Conservation (phyloP, 2,329 filamentous ascomycete species). For the Curvularia hawaiiensis region DNA sequence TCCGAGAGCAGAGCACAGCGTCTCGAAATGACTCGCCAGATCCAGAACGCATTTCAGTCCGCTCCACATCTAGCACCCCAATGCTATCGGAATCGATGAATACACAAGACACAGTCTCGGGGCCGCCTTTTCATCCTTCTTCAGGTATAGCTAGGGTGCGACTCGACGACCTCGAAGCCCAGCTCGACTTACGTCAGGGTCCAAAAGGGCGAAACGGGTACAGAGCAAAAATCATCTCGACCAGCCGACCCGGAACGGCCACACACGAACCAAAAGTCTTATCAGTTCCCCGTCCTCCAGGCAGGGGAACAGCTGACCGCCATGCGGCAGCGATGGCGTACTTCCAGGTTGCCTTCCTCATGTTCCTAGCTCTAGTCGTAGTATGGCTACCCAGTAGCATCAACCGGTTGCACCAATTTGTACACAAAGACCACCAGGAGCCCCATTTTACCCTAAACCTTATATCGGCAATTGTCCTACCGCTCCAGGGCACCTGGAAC, state of each 20-base stretch:
- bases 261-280: background rate
- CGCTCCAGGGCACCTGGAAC: conserved; percentile 86
- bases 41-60: conserved; percentile 30
- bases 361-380: conserved; percentile 72
- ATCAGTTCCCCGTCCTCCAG: conserved; percentile 1
- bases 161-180: conserved; percentile 9
- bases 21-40: conserved; percentile 11
- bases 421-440: conserved; percentile 53
- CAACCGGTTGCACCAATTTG: conserved; percentile 75
- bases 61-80: conserved; percentile 38
- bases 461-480: conserved; percentile 74
- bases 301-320: conserved; percentile 11
- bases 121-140: background rate
- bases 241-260: background rate
- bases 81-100: conserved; percentile 10
- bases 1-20: conserved; percentile 52
- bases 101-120: background rate
- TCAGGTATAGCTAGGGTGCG: background rate
- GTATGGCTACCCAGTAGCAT: conserved; percentile 72
- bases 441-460: conserved; percentile 65
- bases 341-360: conserved; percentile 71
- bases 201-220: conserved; percentile 8
- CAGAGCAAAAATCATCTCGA: conserved; percentile 16
- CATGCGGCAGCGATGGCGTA: conserved; percentile 69
- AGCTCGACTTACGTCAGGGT: background rate